Conservation (phyloP, 257 asterid species). For the Asclepias syriaca region DNA sequence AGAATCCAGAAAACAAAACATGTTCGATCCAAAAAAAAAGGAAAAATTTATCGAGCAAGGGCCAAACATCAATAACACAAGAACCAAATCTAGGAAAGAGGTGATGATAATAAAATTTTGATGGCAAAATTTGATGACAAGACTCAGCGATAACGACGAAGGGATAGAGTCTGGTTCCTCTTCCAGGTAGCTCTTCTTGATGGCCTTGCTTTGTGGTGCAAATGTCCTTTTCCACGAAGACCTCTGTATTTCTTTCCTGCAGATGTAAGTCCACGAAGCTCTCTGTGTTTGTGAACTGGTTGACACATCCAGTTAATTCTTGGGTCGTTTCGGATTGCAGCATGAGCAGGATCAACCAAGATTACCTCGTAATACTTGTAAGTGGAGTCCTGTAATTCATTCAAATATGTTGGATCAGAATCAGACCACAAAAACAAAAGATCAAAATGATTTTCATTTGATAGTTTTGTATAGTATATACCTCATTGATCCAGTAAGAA, state of each 20-base stretch:
- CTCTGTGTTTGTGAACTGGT: constrained; percentile 28
- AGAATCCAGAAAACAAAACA: not conserved
- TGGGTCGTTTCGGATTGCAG: constrained; percentile 23
- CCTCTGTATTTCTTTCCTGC: constrained; percentile 29
- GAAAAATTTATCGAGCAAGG: not conserved
- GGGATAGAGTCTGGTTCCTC: constrained; percentile 28
- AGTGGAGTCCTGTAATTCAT: constrained; percentile 18
- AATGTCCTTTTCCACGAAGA: constrained; percentile 22
- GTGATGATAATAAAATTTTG: not conserved
- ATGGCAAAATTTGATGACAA: not conserved
- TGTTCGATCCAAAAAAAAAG: not conserved
- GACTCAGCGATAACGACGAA: constrained; percentile 18
- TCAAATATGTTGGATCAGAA: too few relatives aligned
- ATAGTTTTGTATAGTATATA: not conserved
- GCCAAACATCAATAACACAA: not conserved
- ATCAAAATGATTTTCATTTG: not conserved
- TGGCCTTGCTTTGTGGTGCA: constrained; percentile 24
- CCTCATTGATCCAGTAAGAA: constrained; percentile 28
- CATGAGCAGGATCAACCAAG: constrained; percentile 20
- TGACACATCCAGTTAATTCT: constrained; percentile 21
- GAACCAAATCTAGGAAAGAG: not conserved
- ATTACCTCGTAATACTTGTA: constrained; percentile 24
- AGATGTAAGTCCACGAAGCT: constrained; percentile 24
- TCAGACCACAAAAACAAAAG: too few relatives aligned
- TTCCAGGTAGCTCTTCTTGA: constrained; percentile 30